Conservation (phyloP, 371 early-diverging fungal genomes). For the Haplosporangium sp. region DNA sequence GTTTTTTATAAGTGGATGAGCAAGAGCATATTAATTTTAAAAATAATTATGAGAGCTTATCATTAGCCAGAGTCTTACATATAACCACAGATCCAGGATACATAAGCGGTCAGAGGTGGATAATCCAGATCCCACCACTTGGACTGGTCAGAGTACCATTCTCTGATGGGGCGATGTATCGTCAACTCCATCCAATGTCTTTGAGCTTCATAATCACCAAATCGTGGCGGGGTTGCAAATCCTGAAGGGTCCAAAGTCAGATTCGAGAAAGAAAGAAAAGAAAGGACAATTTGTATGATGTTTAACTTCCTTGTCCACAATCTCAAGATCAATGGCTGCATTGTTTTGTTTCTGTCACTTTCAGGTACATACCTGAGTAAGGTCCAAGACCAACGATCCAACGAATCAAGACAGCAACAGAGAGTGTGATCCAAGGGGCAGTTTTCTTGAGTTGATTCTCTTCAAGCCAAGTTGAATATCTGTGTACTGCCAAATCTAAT, state of each 20-base stretch:
- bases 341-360: too few species aligned
- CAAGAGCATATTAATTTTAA: neutral
- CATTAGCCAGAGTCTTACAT: conserved; percentile 65
- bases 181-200: conserved; percentile 98
- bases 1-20: neutral
- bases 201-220: conserved; percentile 98
- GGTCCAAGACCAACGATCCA: conserved; percentile 79
- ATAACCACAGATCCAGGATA: conserved; percentile 86
- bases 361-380: conserved; percentile 76
- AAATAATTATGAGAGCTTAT: neutral
- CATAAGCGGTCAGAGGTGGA: conserved; percentile 95
- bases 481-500: conserved; percentile 21
- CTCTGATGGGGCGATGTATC: conserved; percentile 72
- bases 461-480: conserved; percentile 44
- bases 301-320: too few species aligned
- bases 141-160: conserved; percentile 92
- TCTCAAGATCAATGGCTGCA: too few species aligned
- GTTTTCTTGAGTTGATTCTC: conserved; percentile 45
- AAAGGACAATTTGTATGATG: too few species aligned
- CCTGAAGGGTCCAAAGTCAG: conserved; percentile 25
- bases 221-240: conserved; percentile 74
- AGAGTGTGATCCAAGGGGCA: conserved; percentile 50
- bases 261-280: neutral
- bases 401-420: conserved; percentile 75
- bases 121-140: conserved; percentile 97